These are phyloP conservation scores for Talinum fruticosum DNA, from an alignment of 148 eudicot genomes.

Conservation along the genomic window DNA sequence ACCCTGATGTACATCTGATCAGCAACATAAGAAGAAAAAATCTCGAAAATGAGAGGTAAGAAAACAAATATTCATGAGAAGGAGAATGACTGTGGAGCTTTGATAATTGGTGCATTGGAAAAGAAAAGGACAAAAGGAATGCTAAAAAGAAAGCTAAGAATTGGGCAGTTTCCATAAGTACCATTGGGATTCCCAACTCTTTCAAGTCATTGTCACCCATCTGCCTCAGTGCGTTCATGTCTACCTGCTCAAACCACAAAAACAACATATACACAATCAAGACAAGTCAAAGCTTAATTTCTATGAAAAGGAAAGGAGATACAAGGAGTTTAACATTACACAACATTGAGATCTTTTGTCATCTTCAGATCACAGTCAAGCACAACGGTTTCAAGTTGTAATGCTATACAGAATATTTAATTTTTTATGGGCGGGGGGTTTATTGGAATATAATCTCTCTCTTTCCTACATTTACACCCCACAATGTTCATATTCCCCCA, in stretches of 20 bases:
- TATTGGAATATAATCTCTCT: too few species aligned
- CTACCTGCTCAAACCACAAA: conserved; percentile 54
- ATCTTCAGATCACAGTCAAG: neutral
- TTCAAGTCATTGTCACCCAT: conserved; percentile 85
- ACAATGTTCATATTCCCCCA: neutral
- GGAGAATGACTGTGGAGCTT: neutral
- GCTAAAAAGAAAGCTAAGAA: conserved; percentile 16
- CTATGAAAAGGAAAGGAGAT: neutral
- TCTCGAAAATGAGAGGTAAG: too few species aligned
- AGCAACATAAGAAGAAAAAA: too few species aligned
- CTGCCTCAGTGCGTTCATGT: conserved; percentile 71
- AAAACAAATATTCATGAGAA: neutral
- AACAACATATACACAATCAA: conserved; percentile 14
- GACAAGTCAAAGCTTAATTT: neutral
- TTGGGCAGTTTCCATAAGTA: neutral
- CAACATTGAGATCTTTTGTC: too few species aligned
- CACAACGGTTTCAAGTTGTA: neutral
- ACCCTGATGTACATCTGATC: too few species aligned
- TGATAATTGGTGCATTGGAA: neutral
- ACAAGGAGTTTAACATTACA: neutral
- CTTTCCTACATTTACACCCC: too few species aligned
- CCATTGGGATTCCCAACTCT: conserved; percentile 94
- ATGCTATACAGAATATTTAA: too few species aligned
- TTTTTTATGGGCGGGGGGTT: too few species aligned
- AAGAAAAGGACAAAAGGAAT: neutral